Evolutionary conservation across 1,139 yeast species (phyloP), one percentile per base, ranked within the genome.

Genomic region (Debaryomyces subglobosus): DNA sequence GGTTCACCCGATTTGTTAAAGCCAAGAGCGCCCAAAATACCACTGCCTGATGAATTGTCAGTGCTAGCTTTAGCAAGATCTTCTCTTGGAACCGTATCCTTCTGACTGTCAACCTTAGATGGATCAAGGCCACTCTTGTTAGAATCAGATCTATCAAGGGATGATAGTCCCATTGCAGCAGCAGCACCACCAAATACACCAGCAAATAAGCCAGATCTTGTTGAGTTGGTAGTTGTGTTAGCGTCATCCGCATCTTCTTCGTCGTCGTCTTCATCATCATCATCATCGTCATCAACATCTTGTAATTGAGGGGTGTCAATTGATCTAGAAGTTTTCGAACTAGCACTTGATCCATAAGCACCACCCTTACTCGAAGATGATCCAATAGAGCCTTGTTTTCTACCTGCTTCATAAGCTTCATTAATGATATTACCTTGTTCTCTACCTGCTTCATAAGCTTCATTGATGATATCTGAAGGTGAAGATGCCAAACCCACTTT

Each of bases 361-460:
- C 20, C 32, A 15, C 20, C 32, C n/a, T 39, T 36, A 32, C 46
- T 40, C 15, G 44, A 25, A 45, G 35, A 42, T 18, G 15, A 15
- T 29, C 45, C 46, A n/a, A 24, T 25, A 15, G 36, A 15, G 23
- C 50, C 54, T 47, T 53, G 55, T 12, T 47, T 30, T 30, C 47
- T 47, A 3, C 61, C 61, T 4, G 60, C 61, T 23, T 53, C 52
- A 33, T 57, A 53, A 21, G 62, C 53, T 34, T 59, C 62, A 13
- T 52, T 43, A 21, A 49, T 39, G 9, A 39, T 39, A 30, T 21
- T 13, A 13, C 39, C 44, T 47, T 54, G 54, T n/a, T 47, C 35
- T 30, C 48, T 46, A 3, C 61, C 61, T 5, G 59, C 61, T 29
- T 53, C 51, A 35, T 56, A 53, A 20, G 61, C 53, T 33, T 59